Percentiles rank a stretch among this genome's conserved stretches.
Conservation (phyloP, 208 protist species). For the Trypanosoma caninum region DNA sequence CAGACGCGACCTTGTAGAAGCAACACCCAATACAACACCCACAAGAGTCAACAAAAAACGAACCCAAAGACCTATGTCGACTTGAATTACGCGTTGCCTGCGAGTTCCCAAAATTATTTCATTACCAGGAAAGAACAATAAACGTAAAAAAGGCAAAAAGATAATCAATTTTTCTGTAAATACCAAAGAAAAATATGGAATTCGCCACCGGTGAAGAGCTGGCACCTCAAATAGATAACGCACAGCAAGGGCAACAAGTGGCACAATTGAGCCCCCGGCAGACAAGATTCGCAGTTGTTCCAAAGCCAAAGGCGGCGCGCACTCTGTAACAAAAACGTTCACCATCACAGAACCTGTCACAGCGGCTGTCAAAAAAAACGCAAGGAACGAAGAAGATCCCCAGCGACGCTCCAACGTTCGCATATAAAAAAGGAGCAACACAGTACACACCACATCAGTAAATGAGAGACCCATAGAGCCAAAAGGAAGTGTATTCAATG, state of each 20-base stretch:
- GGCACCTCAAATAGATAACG: slow-evolving; percentile 49
- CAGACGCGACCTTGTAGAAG: slow-evolving; percentile 20
- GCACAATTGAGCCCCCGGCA: slow-evolving; percentile 42
- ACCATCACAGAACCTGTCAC: slow-evolving; percentile 33
- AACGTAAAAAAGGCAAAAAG: slow-evolving; percentile 44
- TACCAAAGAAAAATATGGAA: slow-evolving; percentile 26
- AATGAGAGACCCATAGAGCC: slow-evolving; percentile 46
- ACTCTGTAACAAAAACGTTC: slow-evolving; percentile 44
- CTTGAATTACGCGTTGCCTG: slow-evolving; percentile 34
- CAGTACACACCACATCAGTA: slow-evolving; percentile 27
- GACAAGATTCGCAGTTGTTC: slow-evolving; percentile 52
- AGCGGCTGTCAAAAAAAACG: slow-evolving; percentile 45
- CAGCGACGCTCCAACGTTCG: slow-evolving; percentile 63
- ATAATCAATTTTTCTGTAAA: slow-evolving; percentile 37
- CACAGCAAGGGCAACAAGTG: slow-evolving; percentile 37
- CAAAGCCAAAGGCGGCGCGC: slow-evolving; percentile 25
- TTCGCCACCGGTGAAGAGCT: slow-evolving; percentile 21
- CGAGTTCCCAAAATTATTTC: slow-evolving; percentile 33
- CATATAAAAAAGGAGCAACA: slow-evolving; percentile 44
- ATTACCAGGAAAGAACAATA: slow-evolving; percentile 36
- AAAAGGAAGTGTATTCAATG: slow-evolving; percentile 40
- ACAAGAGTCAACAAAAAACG: slow-evolving; percentile 46
- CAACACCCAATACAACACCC: slow-evolving; percentile 42
- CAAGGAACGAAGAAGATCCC: slow-evolving; percentile 48
- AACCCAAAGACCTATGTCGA: slow-evolving; percentile 47